phyloP scores from a whole-genome alignment of 1,139 yeast species.

The Magnusiomyces sp. region DNA sequence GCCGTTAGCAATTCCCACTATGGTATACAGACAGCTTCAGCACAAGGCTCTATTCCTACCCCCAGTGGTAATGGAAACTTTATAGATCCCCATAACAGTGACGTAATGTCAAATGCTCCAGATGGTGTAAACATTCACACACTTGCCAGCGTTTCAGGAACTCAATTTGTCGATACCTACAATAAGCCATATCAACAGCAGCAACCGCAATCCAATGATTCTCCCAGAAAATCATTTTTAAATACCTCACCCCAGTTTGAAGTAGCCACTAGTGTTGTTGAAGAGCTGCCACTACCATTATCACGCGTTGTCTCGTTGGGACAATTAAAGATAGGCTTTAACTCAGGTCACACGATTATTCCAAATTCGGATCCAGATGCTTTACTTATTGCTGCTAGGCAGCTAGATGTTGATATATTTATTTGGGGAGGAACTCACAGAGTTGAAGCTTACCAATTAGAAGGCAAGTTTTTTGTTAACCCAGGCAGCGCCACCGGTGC shows the following conservation, averaged over 20 bases:
- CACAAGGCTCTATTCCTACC: background rate
- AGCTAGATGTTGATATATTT: constrained; percentile 82
- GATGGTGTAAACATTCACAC: constrained; percentile 1
- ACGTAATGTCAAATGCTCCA: constrained; percentile 4
- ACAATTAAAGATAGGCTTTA: constrained; percentile 68
- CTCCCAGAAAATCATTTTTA: no score
- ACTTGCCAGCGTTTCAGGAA: background rate
- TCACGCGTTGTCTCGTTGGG: constrained; percentile 62
- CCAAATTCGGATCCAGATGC: constrained; percentile 87
- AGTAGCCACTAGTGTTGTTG: background rate
- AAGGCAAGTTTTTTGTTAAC: constrained; percentile 83
- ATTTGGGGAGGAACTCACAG: constrained; percentile 96
- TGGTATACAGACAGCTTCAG: background rate
- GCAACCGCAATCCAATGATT: no score
- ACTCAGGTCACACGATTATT: constrained; percentile 75
- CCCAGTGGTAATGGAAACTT: no score
- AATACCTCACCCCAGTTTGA: no score
- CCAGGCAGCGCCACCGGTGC: constrained; percentile 99
- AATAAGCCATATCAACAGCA: no score
- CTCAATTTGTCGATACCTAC: background rate
- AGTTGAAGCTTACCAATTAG: constrained; percentile 88
- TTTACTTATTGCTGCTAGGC: constrained; percentile 72
- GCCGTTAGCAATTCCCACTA: background rate
- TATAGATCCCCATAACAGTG: no score
- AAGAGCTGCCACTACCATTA: constrained; percentile 42